phyloP scores from a whole-genome alignment of 2,329 filamentous ascomycete species.

The Davidsoniella eucalypti region DNA sequence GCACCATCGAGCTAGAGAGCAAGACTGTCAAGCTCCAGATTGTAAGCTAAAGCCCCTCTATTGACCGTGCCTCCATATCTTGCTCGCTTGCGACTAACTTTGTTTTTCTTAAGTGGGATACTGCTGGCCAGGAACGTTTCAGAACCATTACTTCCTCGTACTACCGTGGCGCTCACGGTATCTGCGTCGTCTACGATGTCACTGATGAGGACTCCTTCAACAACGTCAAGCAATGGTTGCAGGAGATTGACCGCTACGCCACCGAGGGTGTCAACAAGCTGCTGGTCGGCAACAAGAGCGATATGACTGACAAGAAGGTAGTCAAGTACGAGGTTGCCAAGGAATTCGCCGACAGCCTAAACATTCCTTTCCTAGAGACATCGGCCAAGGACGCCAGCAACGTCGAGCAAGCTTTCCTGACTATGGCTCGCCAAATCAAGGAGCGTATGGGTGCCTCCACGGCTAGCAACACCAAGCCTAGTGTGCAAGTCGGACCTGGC shows the following conservation, averaged over 20 bases:
- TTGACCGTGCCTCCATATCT: not conserved
- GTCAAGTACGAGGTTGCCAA: constrained; percentile 99
- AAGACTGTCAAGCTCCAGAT: constrained; percentile 99
- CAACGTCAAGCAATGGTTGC: constrained; percentile 99
- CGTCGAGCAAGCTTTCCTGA: constrained; percentile 98
- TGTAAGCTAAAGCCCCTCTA: constrained; percentile 36
- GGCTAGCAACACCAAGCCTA: constrained; percentile 95
- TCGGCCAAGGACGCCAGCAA: constrained; percentile 99
- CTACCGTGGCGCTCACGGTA: constrained; percentile 97
- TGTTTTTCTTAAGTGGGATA: constrained; percentile 63
- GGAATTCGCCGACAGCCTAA: constrained; percentile 98
- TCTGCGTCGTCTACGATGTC: constrained; percentile 99
- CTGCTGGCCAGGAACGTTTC: constrained; percentile 97
- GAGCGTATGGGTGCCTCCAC: constrained; percentile 96
- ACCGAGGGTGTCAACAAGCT: constrained; percentile 99
- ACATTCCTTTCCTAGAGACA: constrained; percentile 98
- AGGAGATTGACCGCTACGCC: constrained; percentile 98
- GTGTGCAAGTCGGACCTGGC: constrained; percentile 86
- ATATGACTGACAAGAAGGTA: constrained; percentile 99
- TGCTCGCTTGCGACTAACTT: not conserved
- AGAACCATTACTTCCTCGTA: constrained; percentile 98
- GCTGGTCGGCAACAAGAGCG: constrained; percentile 98
- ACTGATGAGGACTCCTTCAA: constrained; percentile 99
- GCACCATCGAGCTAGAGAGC: constrained; percentile 96
- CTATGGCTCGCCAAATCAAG: constrained; percentile 99